Base-by-base conservation (phyloP, 2,329 filamentous ascomycete genomes). In the Fusarium metavorans region DNA sequence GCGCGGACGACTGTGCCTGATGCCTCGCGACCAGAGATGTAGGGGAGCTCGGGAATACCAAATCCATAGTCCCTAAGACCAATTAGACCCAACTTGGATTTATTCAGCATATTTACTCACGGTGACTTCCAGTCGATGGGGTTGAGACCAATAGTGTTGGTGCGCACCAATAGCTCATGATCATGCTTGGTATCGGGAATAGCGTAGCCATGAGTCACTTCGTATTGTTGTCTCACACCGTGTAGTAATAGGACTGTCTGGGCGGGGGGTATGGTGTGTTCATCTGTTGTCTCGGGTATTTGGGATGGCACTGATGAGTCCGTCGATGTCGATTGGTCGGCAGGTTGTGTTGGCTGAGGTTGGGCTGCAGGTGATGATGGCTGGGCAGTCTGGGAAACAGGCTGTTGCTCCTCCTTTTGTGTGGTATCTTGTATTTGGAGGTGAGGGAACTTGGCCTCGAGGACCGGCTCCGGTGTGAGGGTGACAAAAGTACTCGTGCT, bases 41-140 rank as follows among this genome's bases (percentile, higher is more conserved):
- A 94, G 3, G 92, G 92, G 13, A 94, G 85, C 11, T 85, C 84
- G 0, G 92, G 92, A 57, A 94, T 90, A 35, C 89, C 91, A 78
- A 94, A 94, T 71, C 91, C 91, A 78, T 89, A 94, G 77, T 93
- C 92, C 13, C 92, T 93, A 37, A 32, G 4, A 0, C 25, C 11
- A n/a, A 0, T 60, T 16, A 48, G 48, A 20, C 11, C 30, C 7
- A 9, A 3, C 10, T n/a, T 20, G 5, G 16, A 6, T 25, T 57
- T 0, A 18, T 16, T 14, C 8, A 8, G 7, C 2, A 6, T 1
- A 6, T n/a, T 6, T 13, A 85, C 89, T 76, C 84, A 93, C 92
- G 92, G 91, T 68, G 90, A 88, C 84, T 93, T 93, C 91, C 91
- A 94, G 80, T 94, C 93, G 65, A 95, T 93, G 0, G 93, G 93